Conservation (phyloP, 495 filamentous ascomycete genomes). For the Talaromyces proteolyticus region DNA sequence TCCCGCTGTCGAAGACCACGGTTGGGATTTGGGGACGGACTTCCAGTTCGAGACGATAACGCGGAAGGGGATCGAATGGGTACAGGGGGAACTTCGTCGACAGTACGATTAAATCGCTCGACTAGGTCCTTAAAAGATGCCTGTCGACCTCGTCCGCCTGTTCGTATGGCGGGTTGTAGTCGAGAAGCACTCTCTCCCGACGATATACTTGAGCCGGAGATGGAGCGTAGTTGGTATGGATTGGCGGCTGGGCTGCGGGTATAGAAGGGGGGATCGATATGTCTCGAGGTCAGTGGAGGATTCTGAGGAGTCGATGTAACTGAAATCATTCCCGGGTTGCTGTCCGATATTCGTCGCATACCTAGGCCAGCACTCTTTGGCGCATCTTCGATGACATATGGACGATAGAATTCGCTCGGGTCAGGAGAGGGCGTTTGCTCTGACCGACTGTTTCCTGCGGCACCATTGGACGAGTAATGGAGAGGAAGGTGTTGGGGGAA, state of each 20-base stretch:
- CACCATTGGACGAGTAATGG: constrained; percentile 16
- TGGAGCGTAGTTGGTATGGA: constrained; percentile 24
- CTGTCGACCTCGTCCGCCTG: constrained; percentile 29
- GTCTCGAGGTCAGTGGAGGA: constrained; percentile 4
- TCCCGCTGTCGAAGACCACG: constrained; percentile 15
- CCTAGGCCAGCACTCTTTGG: constrained; percentile 20
- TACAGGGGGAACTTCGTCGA: constrained; percentile 47
- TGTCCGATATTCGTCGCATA: constrained; percentile 18
- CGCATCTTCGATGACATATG: constrained; percentile 14
- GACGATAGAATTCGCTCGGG: constrained; percentile 49
- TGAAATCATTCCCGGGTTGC: constrained; percentile 17
- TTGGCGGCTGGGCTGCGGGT: constrained; percentile 21
- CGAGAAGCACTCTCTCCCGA: constrained; percentile 16
- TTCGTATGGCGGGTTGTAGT: constrained; percentile 15
- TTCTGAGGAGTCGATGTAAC: constrained; percentile 1
- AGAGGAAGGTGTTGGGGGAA: constrained; percentile 15
- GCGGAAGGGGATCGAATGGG: constrained; percentile 28
- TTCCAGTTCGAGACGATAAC: constrained; percentile 19
- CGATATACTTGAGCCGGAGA: constrained; percentile 21
- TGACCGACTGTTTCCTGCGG: constrained; percentile 8
- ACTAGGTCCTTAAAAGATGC: constrained; percentile 56
- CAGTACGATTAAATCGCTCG: constrained; percentile 53
- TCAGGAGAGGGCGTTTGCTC: constrained; percentile 35
- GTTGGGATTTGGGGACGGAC: constrained; percentile 25
- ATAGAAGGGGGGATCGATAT: constrained; percentile 17